A percentile compares a stretch with the other conserved stretches of the same genome.
phyloP scores from a whole-genome alignment of 768 basidiomycete genomes.

The Solioccasus polychromus region DNA sequence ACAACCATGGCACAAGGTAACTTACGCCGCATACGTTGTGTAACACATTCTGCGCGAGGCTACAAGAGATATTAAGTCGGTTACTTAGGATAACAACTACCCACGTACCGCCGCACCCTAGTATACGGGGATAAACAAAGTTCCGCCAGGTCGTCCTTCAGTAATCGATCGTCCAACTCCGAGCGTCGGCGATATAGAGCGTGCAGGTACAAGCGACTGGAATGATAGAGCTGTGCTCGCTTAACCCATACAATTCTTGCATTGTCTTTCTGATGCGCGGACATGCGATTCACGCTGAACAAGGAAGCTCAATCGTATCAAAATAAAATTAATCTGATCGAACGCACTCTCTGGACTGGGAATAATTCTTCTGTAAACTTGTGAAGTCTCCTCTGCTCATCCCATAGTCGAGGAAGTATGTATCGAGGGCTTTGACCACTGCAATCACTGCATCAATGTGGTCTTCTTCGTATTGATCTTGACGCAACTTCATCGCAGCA shows the following conservation, averaged over 20 bases:
- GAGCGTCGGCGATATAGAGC: constrained; percentile 72
- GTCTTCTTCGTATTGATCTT: constrained; percentile 66
- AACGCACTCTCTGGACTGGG: constrained; percentile 30
- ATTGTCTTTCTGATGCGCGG: constrained; percentile 71
- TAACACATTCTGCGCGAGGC: constrained; percentile 67
- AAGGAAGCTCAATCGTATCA: not conserved
- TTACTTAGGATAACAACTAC: not conserved
- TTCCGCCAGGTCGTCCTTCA: constrained; percentile 62
- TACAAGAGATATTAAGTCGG: constrained; percentile 25
- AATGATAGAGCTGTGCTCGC: constrained; percentile 77
- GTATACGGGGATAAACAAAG: constrained; percentile 80
- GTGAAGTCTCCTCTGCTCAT: constrained; percentile 58
- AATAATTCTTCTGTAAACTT: constrained; percentile 50
- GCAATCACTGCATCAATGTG: constrained; percentile 82
- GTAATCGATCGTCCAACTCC: constrained; percentile 66
- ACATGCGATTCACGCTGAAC: constrained; percentile 59
- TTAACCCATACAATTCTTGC: constrained; percentile 72
- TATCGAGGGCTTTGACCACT: constrained; percentile 71
- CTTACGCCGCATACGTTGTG: constrained; percentile 64
- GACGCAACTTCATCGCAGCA: constrained; percentile 63
- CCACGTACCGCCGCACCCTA: constrained; percentile 62
- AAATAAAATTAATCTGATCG: not conserved
- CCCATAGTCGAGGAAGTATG: constrained; percentile 71
- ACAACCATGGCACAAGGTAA: constrained; percentile 1
- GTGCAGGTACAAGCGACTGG: constrained; percentile 73